phyloP scores from a whole-genome alignment of 208 protist species.

The Trypanosoma rangeli region DNA sequence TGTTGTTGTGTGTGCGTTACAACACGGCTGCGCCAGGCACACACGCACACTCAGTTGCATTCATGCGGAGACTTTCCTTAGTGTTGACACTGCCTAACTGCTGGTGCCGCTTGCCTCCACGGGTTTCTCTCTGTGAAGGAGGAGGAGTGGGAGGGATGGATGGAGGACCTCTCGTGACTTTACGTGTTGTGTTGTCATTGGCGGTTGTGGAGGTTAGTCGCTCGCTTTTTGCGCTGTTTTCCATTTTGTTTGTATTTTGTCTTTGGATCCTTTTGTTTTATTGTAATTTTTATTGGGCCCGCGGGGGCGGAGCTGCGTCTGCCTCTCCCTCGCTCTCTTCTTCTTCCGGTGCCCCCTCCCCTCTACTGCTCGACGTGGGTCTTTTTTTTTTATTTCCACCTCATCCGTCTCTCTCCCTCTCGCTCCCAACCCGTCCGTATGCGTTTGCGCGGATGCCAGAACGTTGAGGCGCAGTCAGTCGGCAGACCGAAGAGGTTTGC shows the following conservation, averaged over 20 bases:
- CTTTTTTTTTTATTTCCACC: neutral
- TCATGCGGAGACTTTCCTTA: neutral
- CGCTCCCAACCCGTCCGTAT: neutral
- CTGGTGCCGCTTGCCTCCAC: neutral
- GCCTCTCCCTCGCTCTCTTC: neutral
- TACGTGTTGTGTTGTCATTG: neutral
- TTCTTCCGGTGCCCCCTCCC: neutral
- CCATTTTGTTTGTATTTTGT: slow-evolving; percentile 8
- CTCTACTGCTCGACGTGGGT: neutral
- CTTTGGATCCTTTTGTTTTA: slow-evolving; percentile 15
- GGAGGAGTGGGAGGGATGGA: neutral
- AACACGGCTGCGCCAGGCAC: neutral
- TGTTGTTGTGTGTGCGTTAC: neutral
- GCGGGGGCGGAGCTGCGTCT: neutral
- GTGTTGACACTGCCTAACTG: neutral
- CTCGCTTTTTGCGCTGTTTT: slow-evolving; percentile 18
- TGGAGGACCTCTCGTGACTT: neutral
- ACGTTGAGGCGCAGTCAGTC: neutral
- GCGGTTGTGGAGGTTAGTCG: neutral
- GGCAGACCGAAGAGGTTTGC: neutral
- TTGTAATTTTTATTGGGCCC: neutral
- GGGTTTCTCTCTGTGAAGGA: neutral
- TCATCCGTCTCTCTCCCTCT: neutral
- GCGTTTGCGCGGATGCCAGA: neutral
- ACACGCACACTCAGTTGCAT: neutral